Evolutionary conservation across 345 rosid genomes (phyloP).

Genomic region (Salix suchowensis): DNA sequence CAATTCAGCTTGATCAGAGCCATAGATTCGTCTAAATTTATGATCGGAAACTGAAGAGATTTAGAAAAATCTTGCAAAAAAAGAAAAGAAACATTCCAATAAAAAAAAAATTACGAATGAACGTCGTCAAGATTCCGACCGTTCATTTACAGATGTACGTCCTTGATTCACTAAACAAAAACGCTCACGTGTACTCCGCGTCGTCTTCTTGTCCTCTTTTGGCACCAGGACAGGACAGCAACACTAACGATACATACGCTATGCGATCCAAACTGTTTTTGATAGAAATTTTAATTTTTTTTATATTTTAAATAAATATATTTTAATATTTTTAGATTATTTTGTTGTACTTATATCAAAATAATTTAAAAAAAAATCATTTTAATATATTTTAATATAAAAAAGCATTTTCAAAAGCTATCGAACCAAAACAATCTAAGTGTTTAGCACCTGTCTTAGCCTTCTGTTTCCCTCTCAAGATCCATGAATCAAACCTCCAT

Average conservation of each 20-base stretch:
- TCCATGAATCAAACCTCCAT: slow-evolving; percentile 33
- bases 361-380: no score
- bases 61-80: not conserved
- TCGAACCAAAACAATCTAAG: no score
- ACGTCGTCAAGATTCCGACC: slow-evolving; percentile 16
- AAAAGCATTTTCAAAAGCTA: no score
- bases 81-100: not conserved
- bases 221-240: not conserved
- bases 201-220: slow-evolving; percentile 24
- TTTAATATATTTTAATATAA: no score
- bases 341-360: no score
- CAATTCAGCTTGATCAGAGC: not conserved
- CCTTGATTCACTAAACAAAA: slow-evolving; percentile 12
- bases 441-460: not conserved
- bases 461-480: slow-evolving; percentile 25
- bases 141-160: slow-evolving; percentile 20
- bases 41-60: not conserved
- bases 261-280: no score
- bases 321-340: no score
- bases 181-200: slow-evolving; percentile 35
- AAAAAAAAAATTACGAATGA: not conserved
- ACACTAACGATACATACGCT: not conserved
- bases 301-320: no score
- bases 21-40: not conserved
- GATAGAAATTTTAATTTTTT: no score